Conservation (phyloP, 306 rosid genomes). For the Gastrolobium bilobum region DNA sequence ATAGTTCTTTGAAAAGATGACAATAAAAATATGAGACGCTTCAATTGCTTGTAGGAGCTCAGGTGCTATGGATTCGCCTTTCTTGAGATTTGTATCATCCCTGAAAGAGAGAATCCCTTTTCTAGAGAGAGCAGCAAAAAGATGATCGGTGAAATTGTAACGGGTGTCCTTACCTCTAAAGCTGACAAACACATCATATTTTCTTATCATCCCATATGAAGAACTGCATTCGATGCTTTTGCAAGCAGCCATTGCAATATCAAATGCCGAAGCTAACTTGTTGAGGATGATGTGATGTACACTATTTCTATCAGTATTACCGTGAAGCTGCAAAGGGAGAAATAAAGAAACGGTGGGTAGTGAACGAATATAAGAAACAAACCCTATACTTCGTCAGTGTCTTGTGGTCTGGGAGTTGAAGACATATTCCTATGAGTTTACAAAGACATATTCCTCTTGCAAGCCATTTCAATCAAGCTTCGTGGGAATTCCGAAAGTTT, state of each 20-base stretch:
- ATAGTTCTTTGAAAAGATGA: constrained; percentile 35
- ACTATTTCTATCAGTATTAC: too few relatives aligned
- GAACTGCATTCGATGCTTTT: background rate
- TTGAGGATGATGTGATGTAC: too few relatives aligned
- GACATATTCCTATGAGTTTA: too few relatives aligned
- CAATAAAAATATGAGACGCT: constrained; percentile 11
- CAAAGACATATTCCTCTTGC: too few relatives aligned
- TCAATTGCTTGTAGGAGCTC: constrained; percentile 35
- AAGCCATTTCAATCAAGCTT: too few relatives aligned
- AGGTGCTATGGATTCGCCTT: constrained; percentile 16
- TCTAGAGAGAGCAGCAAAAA: background rate
- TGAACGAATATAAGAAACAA: too few relatives aligned
- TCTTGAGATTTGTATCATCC: background rate
- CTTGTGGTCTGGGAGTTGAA: too few relatives aligned
- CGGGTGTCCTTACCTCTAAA: constrained; percentile 31
- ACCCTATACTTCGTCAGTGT: too few relatives aligned
- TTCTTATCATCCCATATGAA: background rate
- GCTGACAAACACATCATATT: constrained; percentile 48
- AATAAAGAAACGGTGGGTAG: too few relatives aligned
- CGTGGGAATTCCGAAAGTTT: too few relatives aligned
- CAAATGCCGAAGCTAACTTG: too few relatives aligned
- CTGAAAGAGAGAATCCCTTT: background rate
- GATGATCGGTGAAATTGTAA: constrained; percentile 33
- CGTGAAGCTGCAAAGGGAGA: too few relatives aligned
- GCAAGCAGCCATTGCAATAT: background rate